Base-by-base conservation (phyloP, 2,329 filamentous ascomycete species). In the Diplodia scrobiculata region DNA sequence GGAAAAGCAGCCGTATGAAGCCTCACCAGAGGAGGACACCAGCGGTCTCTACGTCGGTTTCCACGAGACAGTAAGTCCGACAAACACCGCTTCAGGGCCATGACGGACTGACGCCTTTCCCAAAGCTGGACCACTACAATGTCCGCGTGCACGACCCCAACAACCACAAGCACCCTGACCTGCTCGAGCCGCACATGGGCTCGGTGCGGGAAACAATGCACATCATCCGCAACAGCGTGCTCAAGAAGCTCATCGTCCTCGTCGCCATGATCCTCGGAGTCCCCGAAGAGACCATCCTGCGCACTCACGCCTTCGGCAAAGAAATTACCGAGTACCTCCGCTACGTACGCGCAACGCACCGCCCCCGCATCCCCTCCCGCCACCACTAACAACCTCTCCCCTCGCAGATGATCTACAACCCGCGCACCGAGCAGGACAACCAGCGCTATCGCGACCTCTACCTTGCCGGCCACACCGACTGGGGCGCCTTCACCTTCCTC, bases 391-490 rank as follows among this genome's bases (percentile, higher is more conserved):
- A 25, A 25, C 25, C 25, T 4, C 25, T 25, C 25, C 25, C 25
- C 25, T 4, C 25, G 25, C 25, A 25, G 25, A 59, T 59, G 55
- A 59, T 59, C 2, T 59, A 59, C 55, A 59, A 59, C 17, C 59
- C 59, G 2, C 59, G 59, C 2, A 38, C 59, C 5, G 59, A 51
- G 1, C 47, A 63, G 13, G 59, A 63, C 19, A 63, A 63, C 19
- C 45, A 63, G 19, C n/a, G 29, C 2, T 51, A 63, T 19, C 45
- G 59, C n/a, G 74, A 72, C 11, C 70, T 77, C 5, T 70, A 74
- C 4, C 76, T 76, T 71, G 72, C 75, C 32, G 75, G 75, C 2
- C 72, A 73, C 64, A 73, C 72, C 1, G 72, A 73, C 62, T 73
- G 72, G 27, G 72, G 72, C 2, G 63, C 71, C 19, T 72, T 70